These are phyloP conservation scores for Suhomyces panamericanus DNA, from an alignment of 1,139 yeast genomes.

Conservation along the genomic window DNA sequence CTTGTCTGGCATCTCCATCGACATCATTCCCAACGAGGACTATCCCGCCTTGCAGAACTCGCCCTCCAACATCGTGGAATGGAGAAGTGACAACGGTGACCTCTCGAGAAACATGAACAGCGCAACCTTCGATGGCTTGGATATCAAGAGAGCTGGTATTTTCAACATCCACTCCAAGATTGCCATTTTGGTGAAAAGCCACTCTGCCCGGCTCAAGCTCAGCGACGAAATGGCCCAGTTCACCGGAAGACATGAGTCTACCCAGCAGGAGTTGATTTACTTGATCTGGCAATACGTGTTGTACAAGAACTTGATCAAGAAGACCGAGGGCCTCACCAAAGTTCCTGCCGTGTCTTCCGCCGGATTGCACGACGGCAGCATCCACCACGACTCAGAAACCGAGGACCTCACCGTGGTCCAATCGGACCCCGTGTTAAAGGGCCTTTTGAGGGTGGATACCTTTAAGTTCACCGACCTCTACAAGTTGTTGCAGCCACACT, in stretches of 20 bases:
- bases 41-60: slow-evolving; percentile 38
- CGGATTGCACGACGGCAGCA: slow-evolving; percentile 14
- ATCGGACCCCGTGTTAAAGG: slow-evolving; percentile 66
- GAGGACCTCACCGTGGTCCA: slow-evolving; percentile 51
- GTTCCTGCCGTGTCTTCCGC: slow-evolving; percentile 42
- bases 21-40: slow-evolving; percentile 52
- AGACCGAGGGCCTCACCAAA: slow-evolving; percentile 29
- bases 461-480: slow-evolving; percentile 74
- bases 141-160: slow-evolving; percentile 76
- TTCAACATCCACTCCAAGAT: slow-evolving; percentile 68
- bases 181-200: slow-evolving; percentile 82
- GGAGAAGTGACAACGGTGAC: slow-evolving; percentile 33
- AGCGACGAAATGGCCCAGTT: slow-evolving; percentile 64
- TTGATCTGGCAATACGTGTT: slow-evolving; percentile 87
- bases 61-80: slow-evolving; percentile 41
- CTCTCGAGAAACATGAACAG: slow-evolving; percentile 15
- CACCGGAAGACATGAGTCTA: slow-evolving; percentile 73
- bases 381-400: slow-evolving; percentile 23
- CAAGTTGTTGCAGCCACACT: slow-evolving; percentile 59
- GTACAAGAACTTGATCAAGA: slow-evolving; percentile 64
- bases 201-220: slow-evolving; percentile 56
- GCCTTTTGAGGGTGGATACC: slow-evolving; percentile 52
- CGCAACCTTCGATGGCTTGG: slow-evolving; percentile 74
- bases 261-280: slow-evolving; percentile 84
- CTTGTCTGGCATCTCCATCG: slow-evolving; percentile 81